phyloP scores from a whole-genome alignment of 2,329 filamentous ascomycete species.

The Fusarium keratoplasticum region DNA sequence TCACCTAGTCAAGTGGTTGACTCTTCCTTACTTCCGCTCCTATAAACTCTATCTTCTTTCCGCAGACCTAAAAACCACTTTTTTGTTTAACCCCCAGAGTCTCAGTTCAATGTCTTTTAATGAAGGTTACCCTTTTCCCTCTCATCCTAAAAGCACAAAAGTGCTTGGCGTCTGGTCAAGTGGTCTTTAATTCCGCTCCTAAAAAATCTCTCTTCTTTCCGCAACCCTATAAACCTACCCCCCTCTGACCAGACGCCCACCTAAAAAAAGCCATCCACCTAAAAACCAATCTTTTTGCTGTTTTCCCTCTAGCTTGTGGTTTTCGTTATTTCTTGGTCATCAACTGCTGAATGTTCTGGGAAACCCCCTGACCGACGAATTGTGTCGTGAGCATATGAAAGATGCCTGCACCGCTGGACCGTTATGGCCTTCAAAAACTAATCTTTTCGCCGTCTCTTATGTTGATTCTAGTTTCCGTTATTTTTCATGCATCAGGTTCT shows the following conservation, averaged over 20 bases:
- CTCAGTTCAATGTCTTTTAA: not conserved
- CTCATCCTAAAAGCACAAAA: not conserved
- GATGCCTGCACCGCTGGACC: not conserved
- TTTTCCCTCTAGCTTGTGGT: not conserved
- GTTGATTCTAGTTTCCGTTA: not conserved
- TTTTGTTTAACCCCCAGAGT: not conserved
- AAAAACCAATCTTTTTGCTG: not conserved
- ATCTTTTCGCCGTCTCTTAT: not conserved
- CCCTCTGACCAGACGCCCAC: not conserved
- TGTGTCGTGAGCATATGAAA: no score
- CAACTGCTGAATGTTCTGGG: fast-evolving
- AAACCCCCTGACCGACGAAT: not conserved
- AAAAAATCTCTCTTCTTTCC: not conserved
- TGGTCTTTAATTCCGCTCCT: not conserved
- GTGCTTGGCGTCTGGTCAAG: not conserved
- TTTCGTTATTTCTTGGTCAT: no score
- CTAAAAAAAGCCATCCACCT: not conserved
- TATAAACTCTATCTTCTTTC: not conserved
- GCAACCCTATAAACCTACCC: not conserved
- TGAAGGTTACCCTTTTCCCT: not conserved
- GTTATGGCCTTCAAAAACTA: not conserved
- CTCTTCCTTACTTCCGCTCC: not conserved
- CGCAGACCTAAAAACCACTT: not conserved
- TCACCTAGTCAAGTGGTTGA: not conserved
- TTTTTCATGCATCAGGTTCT: not conserved